These are phyloP conservation scores for Echeveria elegans DNA, from an alignment of 164 flowering plant species.

Conservation along the genomic window DNA sequence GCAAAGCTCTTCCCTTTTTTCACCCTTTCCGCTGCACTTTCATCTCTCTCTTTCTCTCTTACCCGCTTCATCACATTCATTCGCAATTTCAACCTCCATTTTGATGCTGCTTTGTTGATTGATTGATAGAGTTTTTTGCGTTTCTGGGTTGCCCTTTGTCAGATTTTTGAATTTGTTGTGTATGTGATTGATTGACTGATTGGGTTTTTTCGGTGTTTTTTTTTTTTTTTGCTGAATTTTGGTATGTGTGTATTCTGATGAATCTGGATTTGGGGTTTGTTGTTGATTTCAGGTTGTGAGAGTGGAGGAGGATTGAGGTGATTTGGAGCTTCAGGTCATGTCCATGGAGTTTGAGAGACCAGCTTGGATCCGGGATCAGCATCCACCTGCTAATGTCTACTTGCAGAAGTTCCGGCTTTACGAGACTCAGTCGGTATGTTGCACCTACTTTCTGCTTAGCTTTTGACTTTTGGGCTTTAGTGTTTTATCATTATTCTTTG, in stretches of 20 bases:
- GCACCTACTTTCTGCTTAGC: no score
- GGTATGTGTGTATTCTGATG: neutral
- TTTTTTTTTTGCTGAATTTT: neutral
- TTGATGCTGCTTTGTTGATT: neutral
- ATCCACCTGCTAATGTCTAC: slow-evolving; percentile 16
- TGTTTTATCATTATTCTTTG: neutral
- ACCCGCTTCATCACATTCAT: neutral
- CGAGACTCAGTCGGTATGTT: slow-evolving; percentile 82
- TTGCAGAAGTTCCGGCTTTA: slow-evolving; percentile 82
- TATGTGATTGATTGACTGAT: neutral
- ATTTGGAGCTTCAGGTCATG: slow-evolving; percentile 23
- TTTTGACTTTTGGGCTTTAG: neutral
- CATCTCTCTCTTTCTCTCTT: neutral
- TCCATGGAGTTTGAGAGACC: slow-evolving; percentile 24
- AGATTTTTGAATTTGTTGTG: neutral
- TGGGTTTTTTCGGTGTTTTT: neutral
- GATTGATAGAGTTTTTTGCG: neutral
- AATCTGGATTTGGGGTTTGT: neutral
- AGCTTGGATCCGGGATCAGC: slow-evolving; percentile 16
- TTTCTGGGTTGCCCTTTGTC: neutral
- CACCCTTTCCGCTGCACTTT: neutral
- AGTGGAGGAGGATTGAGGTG: neutral
- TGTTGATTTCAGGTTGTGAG: neutral
- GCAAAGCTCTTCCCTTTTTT: neutral
- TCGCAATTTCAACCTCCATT: neutral